Evolutionary conservation across 306 rosid genomes (phyloP).

Genomic region (Prunus mume): DNA sequence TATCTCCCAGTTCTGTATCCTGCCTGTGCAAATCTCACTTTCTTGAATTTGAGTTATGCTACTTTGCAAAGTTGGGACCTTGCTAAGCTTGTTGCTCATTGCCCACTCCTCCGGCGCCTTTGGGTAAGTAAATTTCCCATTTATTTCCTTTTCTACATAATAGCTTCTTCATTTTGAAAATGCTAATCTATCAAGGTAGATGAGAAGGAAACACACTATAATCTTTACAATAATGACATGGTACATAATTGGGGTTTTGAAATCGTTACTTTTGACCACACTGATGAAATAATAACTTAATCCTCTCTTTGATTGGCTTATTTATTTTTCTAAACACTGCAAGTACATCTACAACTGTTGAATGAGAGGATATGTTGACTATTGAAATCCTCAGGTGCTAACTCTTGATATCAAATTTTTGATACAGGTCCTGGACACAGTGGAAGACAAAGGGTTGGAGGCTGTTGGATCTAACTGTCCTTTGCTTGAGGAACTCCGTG

Average conservation of each 20-base stretch:
- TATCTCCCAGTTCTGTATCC: conserved; percentile 67
- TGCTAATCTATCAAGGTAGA: neutral
- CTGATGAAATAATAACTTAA: neutral
- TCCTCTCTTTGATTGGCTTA: neutral
- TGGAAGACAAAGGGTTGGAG: conserved; percentile 81
- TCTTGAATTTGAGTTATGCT: conserved; percentile 75
- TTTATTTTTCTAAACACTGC: too few species aligned
- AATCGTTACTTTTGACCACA: neutral
- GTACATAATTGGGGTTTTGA: neutral
- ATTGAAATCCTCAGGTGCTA: neutral
- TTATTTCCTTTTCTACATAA: neutral
- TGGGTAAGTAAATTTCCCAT: conserved; percentile 66
- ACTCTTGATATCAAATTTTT: conserved; percentile 19
- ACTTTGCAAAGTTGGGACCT: conserved; percentile 53
- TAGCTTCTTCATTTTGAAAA: neutral
- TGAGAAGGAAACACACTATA: neutral
- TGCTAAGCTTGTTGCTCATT: conserved; percentile 61
- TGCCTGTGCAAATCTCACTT: conserved; percentile 53
- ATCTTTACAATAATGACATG: neutral
- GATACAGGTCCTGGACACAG: conserved; percentile 73
- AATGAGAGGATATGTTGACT: neutral
- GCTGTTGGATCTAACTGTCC: conserved; percentile 81
- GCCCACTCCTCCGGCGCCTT: conserved; percentile 63
- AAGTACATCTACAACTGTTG: neutral
- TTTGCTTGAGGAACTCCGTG: conserved; percentile 84